phyloP scores from a whole-genome alignment of 257 asterid species.

The Coffea eugenioides region DNA sequence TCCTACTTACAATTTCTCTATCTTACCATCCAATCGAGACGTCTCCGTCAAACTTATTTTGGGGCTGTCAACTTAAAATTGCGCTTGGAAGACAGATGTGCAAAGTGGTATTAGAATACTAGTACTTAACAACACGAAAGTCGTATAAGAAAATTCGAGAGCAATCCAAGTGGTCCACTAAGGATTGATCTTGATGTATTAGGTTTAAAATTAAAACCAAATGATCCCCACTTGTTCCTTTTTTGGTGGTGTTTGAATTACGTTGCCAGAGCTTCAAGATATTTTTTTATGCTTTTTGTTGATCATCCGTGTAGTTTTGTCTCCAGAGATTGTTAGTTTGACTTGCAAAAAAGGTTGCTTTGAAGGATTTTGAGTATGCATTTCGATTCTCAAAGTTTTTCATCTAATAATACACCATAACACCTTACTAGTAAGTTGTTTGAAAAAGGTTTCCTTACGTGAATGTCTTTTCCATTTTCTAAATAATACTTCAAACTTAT shows the following conservation, averaged over 20 bases:
- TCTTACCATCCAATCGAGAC: neutral
- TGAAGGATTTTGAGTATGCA: neutral
- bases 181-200: neutral
- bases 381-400: neutral
- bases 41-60: too few relatives aligned
- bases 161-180: conserved; percentile 12
- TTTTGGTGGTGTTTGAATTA: conserved; percentile 7
- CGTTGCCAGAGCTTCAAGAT: neutral
- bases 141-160: neutral
- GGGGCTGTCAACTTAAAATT: conserved; percentile 1
- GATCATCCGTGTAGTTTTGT: neutral
- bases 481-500: neutral
- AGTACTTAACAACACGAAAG: neutral
- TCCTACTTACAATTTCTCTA: too few relatives aligned
- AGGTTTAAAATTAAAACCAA: neutral
- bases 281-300: neutral
- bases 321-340: neutral
- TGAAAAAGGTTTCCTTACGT: neutral
- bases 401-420: neutral
- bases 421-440: neutral
- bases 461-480: neutral
- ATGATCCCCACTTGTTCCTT: conserved; percentile 19
- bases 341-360: neutral
- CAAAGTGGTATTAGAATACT: neutral
- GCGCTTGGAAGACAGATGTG: too few relatives aligned